These are phyloP conservation scores for Populus euphratica DNA, from an alignment of 345 rosid genomes.

Conservation along the genomic window DNA sequence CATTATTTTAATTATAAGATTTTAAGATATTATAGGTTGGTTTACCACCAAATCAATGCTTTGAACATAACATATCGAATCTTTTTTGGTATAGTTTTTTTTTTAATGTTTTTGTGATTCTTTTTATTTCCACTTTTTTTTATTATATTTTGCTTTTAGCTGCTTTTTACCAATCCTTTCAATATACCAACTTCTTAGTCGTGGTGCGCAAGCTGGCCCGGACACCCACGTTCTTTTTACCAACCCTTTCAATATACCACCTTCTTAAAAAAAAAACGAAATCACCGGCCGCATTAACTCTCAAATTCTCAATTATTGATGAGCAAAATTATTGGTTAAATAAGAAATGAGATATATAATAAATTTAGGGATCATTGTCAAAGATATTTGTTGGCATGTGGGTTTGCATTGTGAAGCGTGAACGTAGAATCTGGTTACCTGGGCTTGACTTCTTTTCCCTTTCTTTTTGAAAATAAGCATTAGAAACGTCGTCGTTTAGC, in stretches of 20 bases:
- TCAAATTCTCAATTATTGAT: neutral
- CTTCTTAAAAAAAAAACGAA: too few species aligned
- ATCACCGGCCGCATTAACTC: neutral
- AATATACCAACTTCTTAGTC: too few species aligned
- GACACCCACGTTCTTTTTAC: too few species aligned
- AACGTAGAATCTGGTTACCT: slow-evolving; percentile 99
- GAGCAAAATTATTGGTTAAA: neutral
- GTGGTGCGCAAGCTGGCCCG: too few species aligned
- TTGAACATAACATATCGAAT: too few species aligned
- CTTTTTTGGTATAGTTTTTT: too few species aligned
- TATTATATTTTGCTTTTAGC: too few species aligned
- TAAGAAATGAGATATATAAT: accelerated
- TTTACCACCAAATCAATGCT: too few species aligned
- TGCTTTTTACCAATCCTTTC: accelerated
- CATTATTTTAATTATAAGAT: accelerated
- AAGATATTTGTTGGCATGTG: slow-evolving; percentile 89
- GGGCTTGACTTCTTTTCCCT: slow-evolving; percentile 66
- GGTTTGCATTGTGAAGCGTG: slow-evolving; percentile 99
- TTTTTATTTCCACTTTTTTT: too few species aligned
- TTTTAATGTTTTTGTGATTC: too few species aligned
- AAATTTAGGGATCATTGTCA: accelerated
- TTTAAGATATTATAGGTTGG: too few species aligned
- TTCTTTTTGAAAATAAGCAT: neutral
- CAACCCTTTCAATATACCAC: too few species aligned
- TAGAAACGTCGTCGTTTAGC: neutral